Evolutionary conservation across 1,284 basidiomycete species (phyloP).

Genomic region (Apiotrichum montevideense): DNA sequence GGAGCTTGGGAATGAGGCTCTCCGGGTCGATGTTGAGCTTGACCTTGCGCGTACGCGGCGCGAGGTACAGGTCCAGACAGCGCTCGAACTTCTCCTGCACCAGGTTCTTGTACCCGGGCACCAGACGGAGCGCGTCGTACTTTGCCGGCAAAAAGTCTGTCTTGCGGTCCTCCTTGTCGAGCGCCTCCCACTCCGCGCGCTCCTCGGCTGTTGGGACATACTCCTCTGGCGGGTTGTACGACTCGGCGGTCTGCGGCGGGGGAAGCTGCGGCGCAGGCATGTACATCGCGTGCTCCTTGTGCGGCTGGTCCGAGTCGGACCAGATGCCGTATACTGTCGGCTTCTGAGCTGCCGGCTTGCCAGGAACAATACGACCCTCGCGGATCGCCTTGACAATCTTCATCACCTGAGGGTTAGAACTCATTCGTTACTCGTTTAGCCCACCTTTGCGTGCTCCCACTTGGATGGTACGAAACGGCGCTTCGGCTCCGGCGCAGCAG

Average conservation of each 20-base stretch:
- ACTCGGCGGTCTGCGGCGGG: conserved; percentile 86
- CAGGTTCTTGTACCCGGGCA: conserved; percentile 86
- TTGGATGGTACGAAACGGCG: conserved; percentile 94
- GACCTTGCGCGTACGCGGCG: conserved; percentile 79
- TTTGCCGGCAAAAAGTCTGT: conserved; percentile 85
- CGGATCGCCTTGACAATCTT: conserved; percentile 99
- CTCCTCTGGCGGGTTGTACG: conserved; percentile 97
- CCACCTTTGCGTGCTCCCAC: conserved; percentile 98
- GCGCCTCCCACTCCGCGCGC: conserved; percentile 72
- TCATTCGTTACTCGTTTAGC: conserved; percentile 6
- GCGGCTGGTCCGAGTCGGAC: conserved; percentile 62
- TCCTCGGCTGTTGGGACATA: conserved; percentile 89
- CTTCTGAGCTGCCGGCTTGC: conserved; percentile 65
- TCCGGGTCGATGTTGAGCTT: conserved; percentile 88
- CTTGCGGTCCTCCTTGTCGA: conserved; percentile 86
- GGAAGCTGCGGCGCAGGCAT: conserved; percentile 88
- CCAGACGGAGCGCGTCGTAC: conserved; percentile 74
- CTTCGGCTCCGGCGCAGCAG: conserved; percentile 89
- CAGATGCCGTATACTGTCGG: conserved; percentile 85
- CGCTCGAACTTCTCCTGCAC: conserved; percentile 92
- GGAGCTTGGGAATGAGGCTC: conserved; percentile 90
- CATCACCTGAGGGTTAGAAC: conserved; percentile 64
- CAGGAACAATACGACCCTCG: conserved; percentile 84
- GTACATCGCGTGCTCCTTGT: conserved; percentile 64
- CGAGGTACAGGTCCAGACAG: conserved; percentile 94